Percentiles rank a stretch among this genome's conserved stretches.
phyloP scores from a whole-genome alignment of 768 basidiomycete genomes.

The Melanogaster broomeanus region DNA sequence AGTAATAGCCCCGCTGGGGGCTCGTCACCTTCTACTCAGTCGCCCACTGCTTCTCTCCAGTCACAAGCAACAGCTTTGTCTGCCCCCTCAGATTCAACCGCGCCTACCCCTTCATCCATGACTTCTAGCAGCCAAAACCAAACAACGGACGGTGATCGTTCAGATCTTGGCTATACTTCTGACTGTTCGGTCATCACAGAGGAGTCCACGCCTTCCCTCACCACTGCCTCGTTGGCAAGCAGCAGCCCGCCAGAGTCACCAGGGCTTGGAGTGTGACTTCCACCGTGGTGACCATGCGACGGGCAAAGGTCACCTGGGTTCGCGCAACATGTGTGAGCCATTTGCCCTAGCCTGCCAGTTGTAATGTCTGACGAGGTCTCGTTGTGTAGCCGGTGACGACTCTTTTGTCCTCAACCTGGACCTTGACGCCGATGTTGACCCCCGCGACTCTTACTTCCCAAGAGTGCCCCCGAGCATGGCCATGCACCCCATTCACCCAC shows the following conservation, averaged over 20 bases:
- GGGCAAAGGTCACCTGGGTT: not conserved
- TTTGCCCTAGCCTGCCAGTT: too few relatives aligned
- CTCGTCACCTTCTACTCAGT: not conserved
- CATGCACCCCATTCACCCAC: not conserved
- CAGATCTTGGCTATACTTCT: slow-evolving; percentile 2
- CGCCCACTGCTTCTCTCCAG: not conserved
- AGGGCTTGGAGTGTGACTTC: not conserved
- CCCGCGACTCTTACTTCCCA: slow-evolving; percentile 4
- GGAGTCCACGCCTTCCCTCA: slow-evolving; percentile 13
- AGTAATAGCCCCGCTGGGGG: not conserved
- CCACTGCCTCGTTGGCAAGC: slow-evolving; percentile 10
- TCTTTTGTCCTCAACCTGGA: slow-evolving; percentile 9
- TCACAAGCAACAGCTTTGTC: not conserved
- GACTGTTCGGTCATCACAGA: slow-evolving; percentile 10
- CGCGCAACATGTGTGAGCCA: not conserved
- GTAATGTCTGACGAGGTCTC: too few relatives aligned
- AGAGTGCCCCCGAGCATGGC: not conserved
- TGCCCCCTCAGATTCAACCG: not conserved
- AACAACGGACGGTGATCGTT: slow-evolving; percentile 6
- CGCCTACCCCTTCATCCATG: not conserved
- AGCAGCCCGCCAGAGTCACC: slow-evolving; percentile 13
- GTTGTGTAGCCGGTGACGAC: not conserved
- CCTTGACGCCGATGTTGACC: slow-evolving; percentile 9
- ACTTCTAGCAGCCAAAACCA: not conserved
- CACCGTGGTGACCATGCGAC: not conserved